These are phyloP conservation scores for Komagataella phaffii DNA, from an alignment of 805 yeast genomes.

Conservation along the genomic window DNA sequence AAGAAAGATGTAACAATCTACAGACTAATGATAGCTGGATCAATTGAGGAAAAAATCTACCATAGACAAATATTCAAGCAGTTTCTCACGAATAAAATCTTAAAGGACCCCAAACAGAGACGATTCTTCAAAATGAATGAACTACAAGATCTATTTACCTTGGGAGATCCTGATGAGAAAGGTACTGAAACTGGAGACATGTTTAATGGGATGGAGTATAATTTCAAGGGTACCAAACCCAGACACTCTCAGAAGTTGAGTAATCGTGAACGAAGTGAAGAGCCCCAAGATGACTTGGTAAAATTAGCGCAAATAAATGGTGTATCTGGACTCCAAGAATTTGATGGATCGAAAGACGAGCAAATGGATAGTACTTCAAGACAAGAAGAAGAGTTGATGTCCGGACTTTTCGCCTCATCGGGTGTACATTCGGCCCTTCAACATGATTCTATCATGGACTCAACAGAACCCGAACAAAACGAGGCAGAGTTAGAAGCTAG, in stretches of 20 bases:
- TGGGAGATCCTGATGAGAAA: constrained; percentile 59
- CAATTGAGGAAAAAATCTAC: constrained; percentile 93
- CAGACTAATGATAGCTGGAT: constrained; percentile 84
- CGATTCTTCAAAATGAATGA: constrained; percentile 89
- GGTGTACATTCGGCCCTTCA: constrained; percentile 64
- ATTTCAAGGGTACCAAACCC: constrained; percentile 17
- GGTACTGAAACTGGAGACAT: constrained; percentile 60
- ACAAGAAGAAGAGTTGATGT: constrained; percentile 58
- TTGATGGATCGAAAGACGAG: constrained; percentile 35
- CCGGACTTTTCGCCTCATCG: constrained; percentile 56
- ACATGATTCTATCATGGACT: constrained; percentile 65
- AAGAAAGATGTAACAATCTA: constrained; percentile 85
- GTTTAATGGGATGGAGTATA: constrained; percentile 35
- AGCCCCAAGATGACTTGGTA: constrained; percentile 51
- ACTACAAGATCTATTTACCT: constrained; percentile 73
- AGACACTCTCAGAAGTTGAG: constrained; percentile 20
- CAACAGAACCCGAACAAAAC: constrained; percentile 34
- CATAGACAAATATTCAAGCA: constrained; percentile 96
- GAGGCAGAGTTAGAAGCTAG: constrained; percentile 53
- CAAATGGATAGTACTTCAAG: constrained; percentile 12
- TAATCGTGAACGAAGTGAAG: constrained; percentile 12
- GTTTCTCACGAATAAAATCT: constrained; percentile 79
- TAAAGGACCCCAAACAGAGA: constrained; percentile 91
- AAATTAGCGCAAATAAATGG: constrained; percentile 56
- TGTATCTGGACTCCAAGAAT: constrained; percentile 58